Base-by-base conservation (phyloP, 139 green algal species). In the Closterium sp. region DNA sequence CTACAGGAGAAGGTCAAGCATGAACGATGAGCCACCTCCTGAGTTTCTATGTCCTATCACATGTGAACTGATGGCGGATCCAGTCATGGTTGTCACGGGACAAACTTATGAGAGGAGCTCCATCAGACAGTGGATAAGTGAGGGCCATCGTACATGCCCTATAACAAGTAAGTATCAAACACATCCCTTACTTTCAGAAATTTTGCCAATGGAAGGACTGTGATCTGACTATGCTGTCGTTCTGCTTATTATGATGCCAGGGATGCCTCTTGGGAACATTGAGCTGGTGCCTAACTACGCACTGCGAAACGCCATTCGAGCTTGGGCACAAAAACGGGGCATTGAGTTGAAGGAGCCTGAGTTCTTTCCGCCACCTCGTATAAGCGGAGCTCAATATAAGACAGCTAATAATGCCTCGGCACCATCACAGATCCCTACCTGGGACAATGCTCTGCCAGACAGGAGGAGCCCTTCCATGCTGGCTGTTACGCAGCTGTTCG, bases 51-150 rank as follows among this genome's bases (percentile, higher is more conserved):
- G 91, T 79, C 91, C 91, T 34, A 93, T 93, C 28, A 92, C 91
- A 22, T 45, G 88, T 4, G 91, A 93, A 22, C 27, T 93, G 34
- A 93, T 93, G 91, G 19, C 91, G n/a, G 91, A 93, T 91, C 91
- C 91, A 30, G 91, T 93, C 13, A 89, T 93, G 86, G 86, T 93
- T 28, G 91, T 30, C 27, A 93, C 91, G 10, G 91, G 91, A 27
- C 91, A 93, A 30, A 93, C 91, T 24, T 93, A 93, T 42, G 91
- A 93, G 27, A 28, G 91, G n/a, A 86, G 91, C 28, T 91, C 91
- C 27, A 93, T 93, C 34, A 89, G 84, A 24, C 87, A 86, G n/a
- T 93, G 91, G 91, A 31, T 93, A 42, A 85, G 29, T 70, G 31
- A 86, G 88, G 91, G 91, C 24, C 91, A 93, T 30, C 32, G 91